Evolutionary conservation across 192 early-diverging fungal genomes (phyloP), one percentile per base, ranked within the genome.

Genomic region (Gorgonomyces haynaldii): DNA sequence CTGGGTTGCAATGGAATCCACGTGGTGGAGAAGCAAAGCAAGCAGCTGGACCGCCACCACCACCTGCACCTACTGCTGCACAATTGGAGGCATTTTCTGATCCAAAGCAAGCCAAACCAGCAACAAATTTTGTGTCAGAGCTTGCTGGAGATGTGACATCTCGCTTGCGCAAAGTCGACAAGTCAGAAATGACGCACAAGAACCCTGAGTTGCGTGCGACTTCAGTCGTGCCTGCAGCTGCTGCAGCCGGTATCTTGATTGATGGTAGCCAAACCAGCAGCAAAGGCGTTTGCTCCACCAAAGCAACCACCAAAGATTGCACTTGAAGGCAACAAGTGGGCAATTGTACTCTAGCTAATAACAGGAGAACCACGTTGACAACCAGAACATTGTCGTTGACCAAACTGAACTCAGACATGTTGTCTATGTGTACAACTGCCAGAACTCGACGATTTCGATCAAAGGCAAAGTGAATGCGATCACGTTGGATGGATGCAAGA

Each of bases 151-250:
- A 84, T 37, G 59, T 92, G 54, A 21, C 40, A 3, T 4, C 37
- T 56, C 84, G 83, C n/a, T 66, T 98, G 56, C 81, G 85, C 40
- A 92, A 94, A 62, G 95, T 98, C 1, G 90, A 92, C 49, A 85
- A 82, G 64, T 78, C 72, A 50, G 82, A 98, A 63, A 98, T 95
- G 94, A 98, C 90, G 10, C 94, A 98, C 72, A 98, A 98, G 67
- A 98, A 98, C 78, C 94, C 94, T 0, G 70, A 73, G 12, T 62
- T 98, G 16, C 81, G 94, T 25, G 76, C 74, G 4, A 60, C 66
- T 28, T 64, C 74, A 25, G 57, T 72, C 17, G 85, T 88, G n/a
- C 58, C 54, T 25, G 54, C 56, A 3, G 45, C 38, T 30, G 46
- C 37, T 39, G 37, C 22, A 24, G 31, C 47, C 15, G 49, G 57